Evolutionary conservation across 345 rosid genomes (phyloP), one percentile per base, ranked within the genome.

Genomic region (Bretschneidera sinensis): DNA sequence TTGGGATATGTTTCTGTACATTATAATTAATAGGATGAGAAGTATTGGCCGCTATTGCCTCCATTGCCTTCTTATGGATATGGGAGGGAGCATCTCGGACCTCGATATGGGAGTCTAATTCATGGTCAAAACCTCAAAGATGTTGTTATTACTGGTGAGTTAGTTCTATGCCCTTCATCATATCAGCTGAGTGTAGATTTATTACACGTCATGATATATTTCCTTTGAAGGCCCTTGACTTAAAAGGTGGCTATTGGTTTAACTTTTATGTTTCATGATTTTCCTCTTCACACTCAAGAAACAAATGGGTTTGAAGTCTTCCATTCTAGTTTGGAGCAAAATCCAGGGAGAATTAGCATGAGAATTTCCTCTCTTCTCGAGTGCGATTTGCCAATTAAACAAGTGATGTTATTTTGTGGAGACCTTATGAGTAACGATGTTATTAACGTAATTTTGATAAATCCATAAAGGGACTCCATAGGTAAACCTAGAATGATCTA

Each of bases 51-150:
- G 17, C 65, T 85, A 43, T 57, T 82, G 85, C 87, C 91, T 43
- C 85, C 91, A 20, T 69, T 85, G 65, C 87, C 91, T 61, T 85
- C 91, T 0, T 85, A 85, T 66, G 91, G 91, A 18, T 72, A 78
- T 23, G 91, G 91, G 59, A 82, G 91, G 62, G 85, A 82, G 78
- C 91, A 78, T 57, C 63, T 64, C 0, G 91, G 91, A 68, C 78
- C 91, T 70, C 85, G 91, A n/a, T 85, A 80, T 62, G 87, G 91
- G 54, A 85, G 91, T 61, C 76, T 85, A 62, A 80, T 85, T 58
- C 87, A 85, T 18, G 91, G 91, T 33, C 87, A 85, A 63, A 80
- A 85, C 68, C 87, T 85, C 70, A 82, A 55, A 78, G 85, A 82
- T 69, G 59, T 85, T 21, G 91, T 85, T 23, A 80, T 85, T 63